Evolutionary conservation across 78 protist species (phyloP).

Genomic region (Dictyostelium firmibasis): DNA sequence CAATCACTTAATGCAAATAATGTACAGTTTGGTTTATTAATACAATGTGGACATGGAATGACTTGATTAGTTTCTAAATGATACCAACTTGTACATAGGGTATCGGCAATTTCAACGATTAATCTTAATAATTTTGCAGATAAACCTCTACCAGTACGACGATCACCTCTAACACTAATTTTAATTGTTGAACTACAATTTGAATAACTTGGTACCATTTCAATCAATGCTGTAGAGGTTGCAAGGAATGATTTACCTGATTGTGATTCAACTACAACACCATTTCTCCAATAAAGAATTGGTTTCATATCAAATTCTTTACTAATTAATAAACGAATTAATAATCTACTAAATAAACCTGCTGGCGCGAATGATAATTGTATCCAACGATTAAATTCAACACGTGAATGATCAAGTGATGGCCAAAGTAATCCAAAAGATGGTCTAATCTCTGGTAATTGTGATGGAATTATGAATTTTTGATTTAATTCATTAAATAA

Average conservation of each 20-base stretch:
- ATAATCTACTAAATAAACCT: constrained; percentile 66
- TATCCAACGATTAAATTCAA: constrained; percentile 78
- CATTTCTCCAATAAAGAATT: constrained; percentile 69
- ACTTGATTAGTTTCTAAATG: constrained; percentile 35
- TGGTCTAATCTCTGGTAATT: constrained; percentile 58
- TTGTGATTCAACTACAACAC: constrained; percentile 32
- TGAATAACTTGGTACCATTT: constrained; percentile 5
- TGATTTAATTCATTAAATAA: constrained; percentile 5
- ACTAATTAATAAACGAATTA: constrained; percentile 22
- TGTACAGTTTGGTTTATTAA: not conserved
- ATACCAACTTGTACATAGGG: constrained; percentile 54
- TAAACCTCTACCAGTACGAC: constrained; percentile 36
- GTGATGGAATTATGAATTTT: constrained; percentile 63
- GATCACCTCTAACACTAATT: constrained; percentile 42
- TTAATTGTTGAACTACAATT: constrained; percentile 17
- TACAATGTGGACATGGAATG: constrained; percentile 72
- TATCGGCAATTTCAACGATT: constrained; percentile 63
- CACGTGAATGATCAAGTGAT: constrained; percentile 34
- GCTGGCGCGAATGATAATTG: constrained; percentile 52
- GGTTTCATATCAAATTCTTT: constrained; percentile 66
- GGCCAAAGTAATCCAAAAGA: constrained; percentile 63
- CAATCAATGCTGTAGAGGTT: constrained; percentile 27
- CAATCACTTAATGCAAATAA: constrained; percentile 32
- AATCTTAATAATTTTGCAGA: constrained; percentile 58
- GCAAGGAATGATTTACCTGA: not conserved